Percentiles rank a stretch among this genome's conserved stretches.
Conservation (phyloP, 2,329 filamentous ascomycete species). For the Podosphaera xanthii region DNA sequence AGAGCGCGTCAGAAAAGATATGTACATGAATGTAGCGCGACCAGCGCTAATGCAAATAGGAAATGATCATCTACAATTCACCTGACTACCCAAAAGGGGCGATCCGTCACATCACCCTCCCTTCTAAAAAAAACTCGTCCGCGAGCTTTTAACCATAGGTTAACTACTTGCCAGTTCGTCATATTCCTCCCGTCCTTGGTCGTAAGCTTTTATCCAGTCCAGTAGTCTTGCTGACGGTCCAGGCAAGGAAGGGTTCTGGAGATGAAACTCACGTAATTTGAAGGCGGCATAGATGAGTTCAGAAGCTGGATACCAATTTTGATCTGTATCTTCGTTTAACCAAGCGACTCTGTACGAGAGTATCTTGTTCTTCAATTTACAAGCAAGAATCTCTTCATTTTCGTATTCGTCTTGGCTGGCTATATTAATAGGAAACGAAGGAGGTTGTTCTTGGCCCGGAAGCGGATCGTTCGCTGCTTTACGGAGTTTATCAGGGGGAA, state of each 20-base stretch:
- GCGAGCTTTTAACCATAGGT: background rate
- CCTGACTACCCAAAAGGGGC: too few species aligned
- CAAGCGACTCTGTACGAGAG: background rate
- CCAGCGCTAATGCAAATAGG: too few species aligned
- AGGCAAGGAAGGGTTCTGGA: too few species aligned
- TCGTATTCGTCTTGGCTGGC: background rate
- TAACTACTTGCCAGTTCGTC: background rate
- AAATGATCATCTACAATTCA: background rate
- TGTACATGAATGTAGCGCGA: too few species aligned
- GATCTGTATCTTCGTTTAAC: background rate
- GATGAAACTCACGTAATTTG: background rate
- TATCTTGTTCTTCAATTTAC: background rate
- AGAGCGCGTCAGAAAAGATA: too few species aligned
- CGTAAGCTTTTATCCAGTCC: background rate
- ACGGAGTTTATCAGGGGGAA: background rate
- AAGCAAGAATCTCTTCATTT: background rate
- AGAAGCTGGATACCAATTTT: background rate
- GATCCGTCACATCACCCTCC: background rate
- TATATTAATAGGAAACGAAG: background rate
- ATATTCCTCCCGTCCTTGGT: background rate
- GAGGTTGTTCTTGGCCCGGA: background rate
- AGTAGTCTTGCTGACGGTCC: background rate
- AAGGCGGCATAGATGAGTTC: background rate
- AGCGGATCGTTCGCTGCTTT: background rate
- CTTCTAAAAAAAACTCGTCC: background rate